Conservation (phyloP, 305 asterid genomes). For the Fraxinus baroniana region DNA sequence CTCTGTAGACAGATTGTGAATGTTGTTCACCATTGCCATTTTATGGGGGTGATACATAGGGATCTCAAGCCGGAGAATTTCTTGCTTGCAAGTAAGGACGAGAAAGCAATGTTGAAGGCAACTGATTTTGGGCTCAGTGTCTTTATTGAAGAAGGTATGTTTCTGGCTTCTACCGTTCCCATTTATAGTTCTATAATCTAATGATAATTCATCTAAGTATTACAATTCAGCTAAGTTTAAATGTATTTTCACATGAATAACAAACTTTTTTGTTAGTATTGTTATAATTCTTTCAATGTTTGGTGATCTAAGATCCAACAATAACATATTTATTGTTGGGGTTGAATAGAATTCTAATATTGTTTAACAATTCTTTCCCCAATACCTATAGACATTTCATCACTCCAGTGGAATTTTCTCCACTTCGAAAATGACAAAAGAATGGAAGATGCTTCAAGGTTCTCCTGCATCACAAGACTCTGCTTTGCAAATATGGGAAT, state of each 20-base stretch:
- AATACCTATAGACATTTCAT: not conserved
- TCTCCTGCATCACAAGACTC: not conserved
- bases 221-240: not conserved
- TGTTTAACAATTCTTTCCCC: not conserved
- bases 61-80: conserved; percentile 71
- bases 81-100: conserved; percentile 58
- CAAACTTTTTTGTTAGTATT: not conserved
- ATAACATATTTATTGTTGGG: not conserved
- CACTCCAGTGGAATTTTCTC: not conserved
- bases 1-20: conserved; percentile 63
- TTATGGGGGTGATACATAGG: conserved; percentile 66
- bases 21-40: conserved; percentile 67
- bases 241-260: not conserved
- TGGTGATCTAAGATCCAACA: not conserved
- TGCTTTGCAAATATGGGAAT: not conserved
- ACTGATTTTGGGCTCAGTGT: conserved; percentile 70
- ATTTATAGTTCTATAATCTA: not conserved
- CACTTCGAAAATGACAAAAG: not conserved
- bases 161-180: conserved; percentile 9
- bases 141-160: conserved; percentile 59
- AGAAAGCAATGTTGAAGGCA: conserved; percentile 52
- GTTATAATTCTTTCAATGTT: not conserved
- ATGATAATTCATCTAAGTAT: not conserved
- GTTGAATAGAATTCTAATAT: not conserved
- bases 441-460: not conserved